These are phyloP conservation scores for Gilbertella persicaria DNA, from an alignment of 371 early-diverging fungal genomes.

Conservation along the genomic window DNA sequence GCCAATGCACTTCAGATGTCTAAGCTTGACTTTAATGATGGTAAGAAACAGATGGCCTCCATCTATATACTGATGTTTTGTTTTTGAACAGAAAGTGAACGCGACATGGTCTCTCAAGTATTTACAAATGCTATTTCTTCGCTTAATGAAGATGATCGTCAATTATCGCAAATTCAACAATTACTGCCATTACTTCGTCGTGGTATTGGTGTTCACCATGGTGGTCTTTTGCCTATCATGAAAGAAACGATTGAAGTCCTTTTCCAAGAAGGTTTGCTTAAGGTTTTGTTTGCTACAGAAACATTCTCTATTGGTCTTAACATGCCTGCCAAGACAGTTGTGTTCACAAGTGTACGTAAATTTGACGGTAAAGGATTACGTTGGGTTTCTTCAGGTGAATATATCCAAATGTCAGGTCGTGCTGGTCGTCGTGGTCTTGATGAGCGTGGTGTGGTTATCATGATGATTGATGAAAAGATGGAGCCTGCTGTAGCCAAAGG, in stretches of 20 bases:
- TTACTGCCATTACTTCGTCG: conserved; percentile 93
- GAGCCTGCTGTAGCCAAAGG: conserved; percentile 91
- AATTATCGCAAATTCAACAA: conserved; percentile 94
- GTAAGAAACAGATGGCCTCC: conserved; percentile 29
- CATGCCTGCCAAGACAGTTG: conserved; percentile 99
- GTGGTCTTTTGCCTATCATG: conserved; percentile 98
- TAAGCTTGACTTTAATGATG: conserved; percentile 93
- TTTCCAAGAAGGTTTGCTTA: conserved; percentile 98
- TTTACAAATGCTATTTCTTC: conserved; percentile 93
- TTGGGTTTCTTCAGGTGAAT: conserved; percentile 97
- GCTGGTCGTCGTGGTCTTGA: conserved; percentile 98
- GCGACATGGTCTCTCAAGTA: conserved; percentile 86
- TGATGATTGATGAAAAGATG: conserved; percentile 97
- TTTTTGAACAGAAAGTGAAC: conserved; percentile 67
- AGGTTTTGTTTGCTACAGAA: conserved; percentile 99
- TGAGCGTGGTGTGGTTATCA: conserved; percentile 97
- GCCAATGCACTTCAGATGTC: conserved; percentile 88
- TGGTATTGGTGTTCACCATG: conserved; percentile 99
- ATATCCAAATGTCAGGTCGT: conserved; percentile 99
- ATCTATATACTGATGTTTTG: neutral
- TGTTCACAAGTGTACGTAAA: conserved; percentile 97
- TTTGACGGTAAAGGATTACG: conserved; percentile 94
- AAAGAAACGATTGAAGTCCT: conserved; percentile 99
- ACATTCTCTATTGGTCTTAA: conserved; percentile 99
- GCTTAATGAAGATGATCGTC: conserved; percentile 93